Base-by-base conservation (phyloP, 306 rosid genomes). In the Acmispon strigosus region DNA sequence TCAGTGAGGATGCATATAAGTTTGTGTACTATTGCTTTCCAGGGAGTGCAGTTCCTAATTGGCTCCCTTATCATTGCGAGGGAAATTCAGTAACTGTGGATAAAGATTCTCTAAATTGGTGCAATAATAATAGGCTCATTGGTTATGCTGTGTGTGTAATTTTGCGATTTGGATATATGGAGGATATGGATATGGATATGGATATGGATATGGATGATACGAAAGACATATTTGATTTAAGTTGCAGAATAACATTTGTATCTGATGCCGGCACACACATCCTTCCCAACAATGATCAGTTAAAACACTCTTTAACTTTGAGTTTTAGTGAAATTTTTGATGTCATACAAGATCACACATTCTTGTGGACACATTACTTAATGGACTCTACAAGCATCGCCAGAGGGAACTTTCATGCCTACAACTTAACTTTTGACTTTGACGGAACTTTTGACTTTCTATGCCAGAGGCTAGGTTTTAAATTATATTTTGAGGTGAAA, bases 1-100 rank as follows among this genome's bases (percentile, higher is more conserved):
- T 69, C 7, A 19, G 9, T 0, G 2, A 68, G 0, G 56, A 59
- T 39, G 57, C 71, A 41, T 77, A 61, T 12, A 42, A 3, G 44
- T 42, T 29, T 42, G 53, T 69, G 44, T 51, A 29, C 32, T 76
- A 10, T 10, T 69, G 76, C 32, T 77, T 69, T 69, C 81, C 81
- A 13, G 81, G 81, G 57, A 69, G n/a, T n/a, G n/a, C n/a, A n/a
- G n/a, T n/a, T n/a, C n/a, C n/a, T n/a, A n/a, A n/a, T n/a, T n/a
- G n/a, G 44, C 62, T 77, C 36, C 72, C 60, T 62, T n/a, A 19
- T 52, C 44, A 51, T 0, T 2, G 44, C 14, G 1, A 43, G 14
- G 76, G 76, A 14, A 16, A 3, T 16, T 69, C 52, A 10, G 59
- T 76, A 2, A 49, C 70, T 3, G 2, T 68, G 37, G 17, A 68